Percentiles rank a stretch among this genome's conserved stretches.
Conservation (phyloP, 2,329 filamentous ascomycete species). For the Xylariaceae sp. region DNA sequence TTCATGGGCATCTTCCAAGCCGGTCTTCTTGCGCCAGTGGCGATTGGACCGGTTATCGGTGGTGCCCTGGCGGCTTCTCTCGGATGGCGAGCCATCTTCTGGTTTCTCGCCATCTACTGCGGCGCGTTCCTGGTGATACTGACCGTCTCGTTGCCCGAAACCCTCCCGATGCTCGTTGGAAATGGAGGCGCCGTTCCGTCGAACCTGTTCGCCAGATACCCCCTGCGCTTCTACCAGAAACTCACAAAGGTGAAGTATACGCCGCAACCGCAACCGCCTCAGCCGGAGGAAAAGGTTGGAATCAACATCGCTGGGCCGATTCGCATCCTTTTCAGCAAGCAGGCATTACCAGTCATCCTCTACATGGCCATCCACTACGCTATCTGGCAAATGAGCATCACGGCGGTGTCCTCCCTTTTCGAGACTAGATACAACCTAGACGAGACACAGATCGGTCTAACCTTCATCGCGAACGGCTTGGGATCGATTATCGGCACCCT, state of each 20-base stretch:
- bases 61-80: slow-evolving; percentile 46
- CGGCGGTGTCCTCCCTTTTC: slow-evolving; percentile 47
- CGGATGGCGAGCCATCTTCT: slow-evolving; percentile 52
- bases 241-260: slow-evolving; percentile 26
- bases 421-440: slow-evolving; percentile 38
- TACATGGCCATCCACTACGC: slow-evolving; percentile 48
- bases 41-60: slow-evolving; percentile 46
- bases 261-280: slow-evolving; percentile 6
- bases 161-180: slow-evolving; percentile 39
- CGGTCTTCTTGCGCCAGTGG: slow-evolving; percentile 34
- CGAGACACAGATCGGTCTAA: slow-evolving; percentile 44
- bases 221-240: slow-evolving; percentile 33
- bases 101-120: slow-evolving; percentile 45
- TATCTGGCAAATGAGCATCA: slow-evolving; percentile 52
- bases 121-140: slow-evolving; percentile 37
- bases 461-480: slow-evolving; percentile 50
- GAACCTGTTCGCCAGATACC: slow-evolving; percentile 26
- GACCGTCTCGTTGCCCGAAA: slow-evolving; percentile 43
- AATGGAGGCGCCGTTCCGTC: slow-evolving; percentile 34
- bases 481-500: slow-evolving; percentile 51
- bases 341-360: slow-evolving; percentile 40
- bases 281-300: slow-evolving; percentile 28
- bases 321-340: slow-evolving; percentile 42
- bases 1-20: slow-evolving; percentile 46
- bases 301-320: slow-evolving; percentile 44